Percentiles rank a stretch among this genome's conserved stretches.
These are phyloP conservation scores for Podospora comata DNA, from an alignment of 495 filamentous ascomycete species.

Conservation along the genomic window DNA sequence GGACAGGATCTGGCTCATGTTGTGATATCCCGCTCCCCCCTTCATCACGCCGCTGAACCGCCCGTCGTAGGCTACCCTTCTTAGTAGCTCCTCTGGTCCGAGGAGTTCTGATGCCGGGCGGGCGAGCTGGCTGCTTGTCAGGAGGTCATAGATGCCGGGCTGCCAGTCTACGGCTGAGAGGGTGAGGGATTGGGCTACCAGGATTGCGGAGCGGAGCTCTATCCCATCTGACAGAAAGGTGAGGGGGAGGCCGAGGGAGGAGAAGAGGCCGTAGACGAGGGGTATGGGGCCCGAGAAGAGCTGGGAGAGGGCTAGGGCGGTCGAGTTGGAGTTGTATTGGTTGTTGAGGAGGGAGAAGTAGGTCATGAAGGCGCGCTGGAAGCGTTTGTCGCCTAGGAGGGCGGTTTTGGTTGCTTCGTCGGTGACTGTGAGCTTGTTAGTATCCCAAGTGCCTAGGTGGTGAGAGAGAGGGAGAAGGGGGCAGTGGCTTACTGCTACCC, in stretches of 20 bases:
- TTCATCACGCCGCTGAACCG: slow-evolving; percentile 30
- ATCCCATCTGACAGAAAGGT: slow-evolving; percentile 31
- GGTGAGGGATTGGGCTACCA: slow-evolving; percentile 30
- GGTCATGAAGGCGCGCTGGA: slow-evolving; percentile 33
- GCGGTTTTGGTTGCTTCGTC: not conserved
- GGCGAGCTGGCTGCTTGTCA: slow-evolving; percentile 24
- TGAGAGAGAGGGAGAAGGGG: not conserved
- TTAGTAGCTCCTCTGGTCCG: slow-evolving; percentile 24
- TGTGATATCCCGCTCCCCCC: slow-evolving; percentile 28
- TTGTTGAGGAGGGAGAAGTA: slow-evolving; percentile 35
- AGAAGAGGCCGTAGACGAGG: slow-evolving; percentile 31
- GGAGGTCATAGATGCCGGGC: slow-evolving; percentile 23
- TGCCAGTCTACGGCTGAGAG: slow-evolving; percentile 30
- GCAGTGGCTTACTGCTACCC: not conserved
- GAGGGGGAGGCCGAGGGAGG: slow-evolving; percentile 27
- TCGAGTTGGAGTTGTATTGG: slow-evolving; percentile 22
- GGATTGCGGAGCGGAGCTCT: slow-evolving; percentile 26
- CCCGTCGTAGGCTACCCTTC: slow-evolving; percentile 29
- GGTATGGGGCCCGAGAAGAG: slow-evolving; percentile 25
- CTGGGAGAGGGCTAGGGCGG: slow-evolving; percentile 24
- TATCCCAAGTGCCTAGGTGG: not conserved
- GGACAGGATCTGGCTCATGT: slow-evolving; percentile 21
- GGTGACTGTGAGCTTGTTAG: not conserved
- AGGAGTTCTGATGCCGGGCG: slow-evolving; percentile 4
- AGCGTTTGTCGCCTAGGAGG: slow-evolving; percentile 13